These are phyloP conservation scores for Arxiozyma slooffiae DNA, from an alignment of 1,139 yeast genomes.

Conservation along the genomic window DNA sequence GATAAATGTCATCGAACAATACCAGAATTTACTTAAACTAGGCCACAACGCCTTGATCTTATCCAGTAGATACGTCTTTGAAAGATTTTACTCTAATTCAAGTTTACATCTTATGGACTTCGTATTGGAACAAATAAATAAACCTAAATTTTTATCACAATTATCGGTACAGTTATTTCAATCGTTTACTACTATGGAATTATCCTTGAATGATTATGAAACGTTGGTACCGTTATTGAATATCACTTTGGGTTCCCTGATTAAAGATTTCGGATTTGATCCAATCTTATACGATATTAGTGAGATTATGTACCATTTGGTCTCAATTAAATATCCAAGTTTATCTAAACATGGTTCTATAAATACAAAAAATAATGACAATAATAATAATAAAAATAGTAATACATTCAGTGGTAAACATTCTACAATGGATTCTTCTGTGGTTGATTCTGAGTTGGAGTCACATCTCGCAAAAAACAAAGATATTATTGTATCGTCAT, in stretches of 20 bases:
- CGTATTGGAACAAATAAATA: constrained; percentile 41
- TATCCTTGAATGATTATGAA: constrained; percentile 9
- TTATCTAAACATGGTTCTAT: neutral
- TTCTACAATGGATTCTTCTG: neutral
- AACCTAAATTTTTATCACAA: neutral
- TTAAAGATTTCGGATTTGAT: constrained; percentile 75
- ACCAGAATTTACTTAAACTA: constrained; percentile 39
- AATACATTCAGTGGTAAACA: neutral
- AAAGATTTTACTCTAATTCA: constrained; percentile 40
- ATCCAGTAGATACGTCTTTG: constrained; percentile 51
- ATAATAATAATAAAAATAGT: neutral
- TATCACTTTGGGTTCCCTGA: constrained; percentile 57
- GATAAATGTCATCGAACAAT: neutral
- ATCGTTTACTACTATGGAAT: constrained; percentile 5
- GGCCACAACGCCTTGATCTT: constrained; percentile 49
- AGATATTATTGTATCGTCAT: constrained; percentile 18
- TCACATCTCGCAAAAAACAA: neutral
- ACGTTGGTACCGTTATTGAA: constrained; percentile 31
- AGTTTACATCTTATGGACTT: constrained; percentile 44
- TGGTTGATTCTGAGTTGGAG: neutral
- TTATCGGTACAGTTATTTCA: constrained; percentile 6
- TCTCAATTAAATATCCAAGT: constrained; percentile 25
- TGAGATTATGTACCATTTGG: constrained; percentile 53
- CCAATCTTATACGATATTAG: constrained; percentile 49
- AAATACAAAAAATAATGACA: neutral